Evolutionary conservation across 306 rosid species (phyloP).

Genomic region (Gastrolobium bilobum): DNA sequence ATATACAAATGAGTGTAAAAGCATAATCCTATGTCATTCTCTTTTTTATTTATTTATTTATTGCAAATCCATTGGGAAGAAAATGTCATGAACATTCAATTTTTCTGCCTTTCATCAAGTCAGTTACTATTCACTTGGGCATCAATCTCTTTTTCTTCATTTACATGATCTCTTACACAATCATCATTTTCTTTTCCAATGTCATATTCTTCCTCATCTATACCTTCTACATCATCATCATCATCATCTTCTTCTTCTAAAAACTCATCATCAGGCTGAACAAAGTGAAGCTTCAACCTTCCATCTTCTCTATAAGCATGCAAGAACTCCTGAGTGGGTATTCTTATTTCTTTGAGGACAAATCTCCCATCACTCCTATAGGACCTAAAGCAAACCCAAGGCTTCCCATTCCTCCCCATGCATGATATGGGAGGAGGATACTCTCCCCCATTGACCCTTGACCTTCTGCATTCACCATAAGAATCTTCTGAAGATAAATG

Average conservation of each 20-base stretch:
- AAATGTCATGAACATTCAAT: background rate
- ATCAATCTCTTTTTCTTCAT: constrained; percentile 43
- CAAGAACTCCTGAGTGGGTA: constrained; percentile 74
- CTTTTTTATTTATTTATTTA: background rate
- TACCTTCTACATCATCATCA: background rate
- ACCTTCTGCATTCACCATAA: constrained; percentile 59
- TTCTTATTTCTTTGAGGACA: constrained; percentile 78
- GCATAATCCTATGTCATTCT: background rate
- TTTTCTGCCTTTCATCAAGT: constrained; percentile 37
- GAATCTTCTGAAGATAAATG: constrained; percentile 9
- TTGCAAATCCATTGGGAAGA: background rate
- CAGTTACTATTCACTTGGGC: constrained; percentile 8
- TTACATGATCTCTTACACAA: constrained; percentile 35
- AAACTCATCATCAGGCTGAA: constrained; percentile 62
- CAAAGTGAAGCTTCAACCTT: constrained; percentile 78
- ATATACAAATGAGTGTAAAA: constrained; percentile 15
- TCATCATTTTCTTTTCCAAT: constrained; percentile 36
- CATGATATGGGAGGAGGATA: constrained; percentile 96
- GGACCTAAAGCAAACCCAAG: constrained; percentile 78
- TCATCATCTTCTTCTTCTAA: constrained; percentile 45
- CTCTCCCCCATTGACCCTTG: constrained; percentile 50
- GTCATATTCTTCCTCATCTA: constrained; percentile 34
- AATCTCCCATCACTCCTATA: constrained; percentile 83
- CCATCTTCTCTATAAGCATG: constrained; percentile 91
- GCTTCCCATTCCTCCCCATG: constrained; percentile 81